phyloP scores from a whole-genome alignment of 2,329 filamentous ascomycete genomes.

The Neurospora sp. region DNA sequence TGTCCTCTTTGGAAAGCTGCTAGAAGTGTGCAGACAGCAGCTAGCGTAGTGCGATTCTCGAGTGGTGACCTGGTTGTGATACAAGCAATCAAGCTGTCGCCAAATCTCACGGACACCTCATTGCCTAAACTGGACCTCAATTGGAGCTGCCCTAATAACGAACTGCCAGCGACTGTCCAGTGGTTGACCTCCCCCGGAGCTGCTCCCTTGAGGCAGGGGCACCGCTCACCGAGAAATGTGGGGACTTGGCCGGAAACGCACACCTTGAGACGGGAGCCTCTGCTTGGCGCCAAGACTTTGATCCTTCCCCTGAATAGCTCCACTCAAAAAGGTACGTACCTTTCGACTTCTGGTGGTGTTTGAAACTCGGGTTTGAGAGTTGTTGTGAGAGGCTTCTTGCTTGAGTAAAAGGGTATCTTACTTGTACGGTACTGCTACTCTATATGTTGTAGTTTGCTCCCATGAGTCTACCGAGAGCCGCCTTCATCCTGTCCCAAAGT shows the following conservation, averaged over 20 bases:
- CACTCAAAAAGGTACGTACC: neutral
- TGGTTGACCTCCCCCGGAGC: neutral
- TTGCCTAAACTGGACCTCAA: neutral
- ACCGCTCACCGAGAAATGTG: neutral
- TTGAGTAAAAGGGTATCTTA: neutral
- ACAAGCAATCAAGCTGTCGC: neutral
- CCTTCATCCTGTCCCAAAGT: neutral
- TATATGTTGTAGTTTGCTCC: neutral
- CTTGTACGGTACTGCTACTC: neutral
- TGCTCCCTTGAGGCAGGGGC: neutral
- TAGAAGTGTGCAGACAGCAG: no score
- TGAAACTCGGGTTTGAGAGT: neutral
- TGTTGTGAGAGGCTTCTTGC: neutral
- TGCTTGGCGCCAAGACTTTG: neutral
- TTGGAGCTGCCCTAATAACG: neutral
- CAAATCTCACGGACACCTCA: neutral
- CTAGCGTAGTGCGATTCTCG: neutral
- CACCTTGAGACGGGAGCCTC: neutral
- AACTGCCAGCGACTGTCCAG: neutral
- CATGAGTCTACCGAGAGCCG: neutral
- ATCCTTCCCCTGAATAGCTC: neutral
- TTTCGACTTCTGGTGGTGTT: neutral
- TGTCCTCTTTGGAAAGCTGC: no score
- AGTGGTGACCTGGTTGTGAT: neutral
- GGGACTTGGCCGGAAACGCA: neutral